Base-by-base conservation (phyloP, 371 early-diverging fungal genomes). In the Saksenaea vasiformis region DNA sequence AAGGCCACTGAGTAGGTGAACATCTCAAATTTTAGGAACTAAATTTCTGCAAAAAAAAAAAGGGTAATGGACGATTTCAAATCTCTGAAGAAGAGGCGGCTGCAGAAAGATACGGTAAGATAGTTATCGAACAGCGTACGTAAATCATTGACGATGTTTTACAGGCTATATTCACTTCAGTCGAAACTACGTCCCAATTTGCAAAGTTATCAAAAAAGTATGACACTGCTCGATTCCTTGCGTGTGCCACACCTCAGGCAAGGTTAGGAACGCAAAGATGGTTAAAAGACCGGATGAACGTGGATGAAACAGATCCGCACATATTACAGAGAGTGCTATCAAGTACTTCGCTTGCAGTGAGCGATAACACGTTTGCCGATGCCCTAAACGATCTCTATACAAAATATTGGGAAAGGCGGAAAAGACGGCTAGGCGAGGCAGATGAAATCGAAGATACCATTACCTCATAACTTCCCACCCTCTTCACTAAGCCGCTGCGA, bases 191-290 rank as follows among this genome's bases (percentile, higher is more conserved):
- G 7, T 5, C 54, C 8, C 24, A 37, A 4, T 22, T 61, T 22
- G 13, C 31, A 19, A n/a, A 27, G 24, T 9, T 61, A 22, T 31
- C 31, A 2, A 11, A 54, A 28, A 19, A 53, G 53, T 61, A 61
- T 36, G 34, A 61, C 28, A n/a, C 17, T 11, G 28, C 38, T 28
- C 47, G 53, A 22, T 11, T 15, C 28, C 51, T 28, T 13, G 53
- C 54, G 19, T 61, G 61, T 54, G 36, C 36, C 9, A 51, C 61
- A 35, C 54, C 61, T 13, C 54, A 47, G 22, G 61, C 61, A 24
- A 61, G 53, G 10, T 13, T 47, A 3, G 61, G 36, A 27, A 61
- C 61, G 9, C 61, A 61, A 22, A 14, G 31, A 31, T 61, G 61
- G 61, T 19, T 61, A 28, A 61, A 61, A 38, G 36, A 51, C 9